phyloP scores from a whole-genome alignment of 257 asterid genomes.

The Solanum sejunctum region DNA sequence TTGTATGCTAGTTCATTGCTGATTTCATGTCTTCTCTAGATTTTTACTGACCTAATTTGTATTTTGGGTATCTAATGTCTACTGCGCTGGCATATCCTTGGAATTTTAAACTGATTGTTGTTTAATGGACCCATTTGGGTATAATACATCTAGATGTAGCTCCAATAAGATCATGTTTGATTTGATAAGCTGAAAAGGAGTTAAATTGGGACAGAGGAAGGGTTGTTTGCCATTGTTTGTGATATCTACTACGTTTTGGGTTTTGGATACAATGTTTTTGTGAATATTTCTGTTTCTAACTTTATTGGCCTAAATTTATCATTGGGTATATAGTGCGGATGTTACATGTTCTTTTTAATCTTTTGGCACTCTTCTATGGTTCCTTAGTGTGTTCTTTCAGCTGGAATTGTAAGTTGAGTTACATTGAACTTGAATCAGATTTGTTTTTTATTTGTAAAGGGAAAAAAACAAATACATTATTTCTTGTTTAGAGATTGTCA shows the following conservation, averaged over 20 bases:
- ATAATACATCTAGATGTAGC: neutral
- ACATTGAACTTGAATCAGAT: neutral
- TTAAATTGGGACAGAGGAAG: neutral
- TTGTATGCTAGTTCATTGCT: neutral
- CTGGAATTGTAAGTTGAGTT: neutral
- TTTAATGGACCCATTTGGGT: too few species aligned
- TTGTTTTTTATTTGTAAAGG: neutral
- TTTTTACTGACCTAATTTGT: neutral
- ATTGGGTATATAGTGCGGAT: neutral
- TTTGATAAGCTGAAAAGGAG: neutral
- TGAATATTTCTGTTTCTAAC: neutral
- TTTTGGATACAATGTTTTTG: neutral
- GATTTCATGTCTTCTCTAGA: neutral
- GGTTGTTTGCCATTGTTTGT: neutral
- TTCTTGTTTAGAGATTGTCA: neutral
- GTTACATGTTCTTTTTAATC: neutral
- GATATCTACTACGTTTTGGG: neutral
- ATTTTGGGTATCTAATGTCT: neutral
- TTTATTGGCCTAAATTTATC: neutral
- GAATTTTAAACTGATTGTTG: too few species aligned
- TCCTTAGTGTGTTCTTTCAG: neutral
- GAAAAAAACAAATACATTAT: neutral
- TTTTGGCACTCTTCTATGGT: neutral
- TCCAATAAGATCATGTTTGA: neutral
- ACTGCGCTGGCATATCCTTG: neutral